Conservation (phyloP, 805 yeast genomes). For the Cyberlindnera veronae region DNA sequence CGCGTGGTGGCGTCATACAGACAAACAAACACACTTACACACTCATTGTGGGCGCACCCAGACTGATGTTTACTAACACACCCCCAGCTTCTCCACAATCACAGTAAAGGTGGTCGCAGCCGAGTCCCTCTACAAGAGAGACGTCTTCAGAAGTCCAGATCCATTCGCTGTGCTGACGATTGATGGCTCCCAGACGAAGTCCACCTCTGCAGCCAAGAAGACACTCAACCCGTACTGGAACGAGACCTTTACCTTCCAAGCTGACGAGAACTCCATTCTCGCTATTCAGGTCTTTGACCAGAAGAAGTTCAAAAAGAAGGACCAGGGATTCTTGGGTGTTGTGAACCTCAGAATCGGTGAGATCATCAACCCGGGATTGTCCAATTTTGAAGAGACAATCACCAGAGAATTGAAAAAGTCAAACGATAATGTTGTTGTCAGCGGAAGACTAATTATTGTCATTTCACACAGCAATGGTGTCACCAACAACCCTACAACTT, state of each 20-base stretch:
- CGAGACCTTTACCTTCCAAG: conserved; percentile 78
- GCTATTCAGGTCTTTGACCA: conserved; percentile 96
- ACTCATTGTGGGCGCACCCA: not conserved
- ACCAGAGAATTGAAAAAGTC: conserved; percentile 90
- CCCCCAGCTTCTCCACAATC: conserved; percentile 21
- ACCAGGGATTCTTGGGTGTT: conserved; percentile 97
- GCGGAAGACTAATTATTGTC: conserved; percentile 84
- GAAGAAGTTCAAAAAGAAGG: conserved; percentile 95
- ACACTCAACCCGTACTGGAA: conserved; percentile 98
- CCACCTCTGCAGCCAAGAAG: conserved; percentile 90
- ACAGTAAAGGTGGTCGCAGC: conserved; percentile 85
- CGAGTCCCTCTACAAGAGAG: conserved; percentile 92
- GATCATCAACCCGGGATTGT: conserved; percentile 61
- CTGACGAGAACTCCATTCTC: conserved; percentile 74
- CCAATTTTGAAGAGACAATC: conserved; percentile 69
- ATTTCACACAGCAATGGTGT: conserved; percentile 44
- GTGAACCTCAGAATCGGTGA: conserved; percentile 89
- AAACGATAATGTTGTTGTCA: conserved; percentile 88
- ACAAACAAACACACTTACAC: not conserved
- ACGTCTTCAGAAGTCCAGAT: conserved; percentile 93
- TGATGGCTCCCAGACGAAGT: conserved; percentile 95
- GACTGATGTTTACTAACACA: conserved; percentile 11
- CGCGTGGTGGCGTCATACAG: not conserved
- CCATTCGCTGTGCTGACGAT: conserved; percentile 97
- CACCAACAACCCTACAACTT: conserved; percentile 4